Evolutionary conservation across 202 grass and related monocot species (phyloP).

Genomic region (Saccharum hybrid): DNA sequence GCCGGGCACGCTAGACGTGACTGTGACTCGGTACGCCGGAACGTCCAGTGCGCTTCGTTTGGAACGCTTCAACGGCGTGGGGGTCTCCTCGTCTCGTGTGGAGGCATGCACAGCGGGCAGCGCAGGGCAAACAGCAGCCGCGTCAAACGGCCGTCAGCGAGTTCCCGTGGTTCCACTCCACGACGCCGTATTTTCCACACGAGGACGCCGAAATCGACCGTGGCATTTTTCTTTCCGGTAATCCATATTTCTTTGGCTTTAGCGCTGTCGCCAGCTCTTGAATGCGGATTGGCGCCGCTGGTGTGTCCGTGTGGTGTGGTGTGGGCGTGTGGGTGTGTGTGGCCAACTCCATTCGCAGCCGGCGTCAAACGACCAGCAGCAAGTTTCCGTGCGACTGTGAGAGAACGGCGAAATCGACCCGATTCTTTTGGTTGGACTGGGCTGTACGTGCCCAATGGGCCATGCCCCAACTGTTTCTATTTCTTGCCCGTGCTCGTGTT

Average conservation of each 20-base stretch:
- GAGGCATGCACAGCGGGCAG: neutral
- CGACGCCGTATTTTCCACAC: neutral
- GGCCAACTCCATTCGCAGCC: neutral
- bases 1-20: neutral
- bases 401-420: neutral
- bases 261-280: neutral
- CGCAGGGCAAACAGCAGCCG: neutral
- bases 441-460: neutral
- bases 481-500: too few species aligned
- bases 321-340: too few species aligned
- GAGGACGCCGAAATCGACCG: neutral
- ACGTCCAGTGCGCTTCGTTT: neutral
- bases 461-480: neutral
- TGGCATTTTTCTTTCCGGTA: neutral
- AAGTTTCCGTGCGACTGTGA: too few species aligned
- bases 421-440: neutral
- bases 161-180: neutral
- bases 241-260: neutral
- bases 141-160: neutral
- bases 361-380: neutral
- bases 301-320: too few species aligned
- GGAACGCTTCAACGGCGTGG: slow-evolving; percentile 13
- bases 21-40: neutral
- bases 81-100: neutral
- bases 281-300: too few species aligned